Evolutionary conservation across 441 rosid genomes (phyloP).

Genomic region (Jatropha multifida): DNA sequence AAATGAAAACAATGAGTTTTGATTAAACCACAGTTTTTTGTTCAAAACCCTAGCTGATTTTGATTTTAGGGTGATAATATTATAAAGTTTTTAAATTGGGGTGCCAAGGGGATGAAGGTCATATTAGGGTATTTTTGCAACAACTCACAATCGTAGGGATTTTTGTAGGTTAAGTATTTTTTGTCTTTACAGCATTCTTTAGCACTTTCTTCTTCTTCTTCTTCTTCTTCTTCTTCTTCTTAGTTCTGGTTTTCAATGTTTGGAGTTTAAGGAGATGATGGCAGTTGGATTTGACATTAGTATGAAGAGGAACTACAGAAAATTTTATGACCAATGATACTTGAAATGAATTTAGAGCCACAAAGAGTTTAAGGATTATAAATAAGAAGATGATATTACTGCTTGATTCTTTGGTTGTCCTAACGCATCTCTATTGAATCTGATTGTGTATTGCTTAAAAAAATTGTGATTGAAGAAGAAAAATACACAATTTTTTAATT

Average conservation of each 20-base stretch:
- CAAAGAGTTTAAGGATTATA: conserved; percentile 14
- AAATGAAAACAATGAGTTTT: no score
- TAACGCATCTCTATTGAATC: no score
- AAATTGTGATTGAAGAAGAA: no score
- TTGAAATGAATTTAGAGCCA: conserved; percentile 26
- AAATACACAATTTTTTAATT: no score
- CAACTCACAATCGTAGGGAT: conserved; percentile 27
- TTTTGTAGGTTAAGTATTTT: conserved; percentile 50
- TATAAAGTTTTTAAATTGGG: no score
- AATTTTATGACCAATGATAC: conserved; percentile 24
- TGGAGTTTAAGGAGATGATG: conserved; percentile 9
- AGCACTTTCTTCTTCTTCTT: conserved; percentile 34
- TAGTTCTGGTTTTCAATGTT: conserved; percentile 43
- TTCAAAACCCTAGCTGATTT: no score
- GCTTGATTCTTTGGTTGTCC: conserved; percentile 8
- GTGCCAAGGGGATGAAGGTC: no score
- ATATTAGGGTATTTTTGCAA: no score
- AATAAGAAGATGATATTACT: conserved; percentile 12
- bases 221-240: conserved; percentile 25
- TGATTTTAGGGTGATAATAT: no score
- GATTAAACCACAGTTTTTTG: no score
- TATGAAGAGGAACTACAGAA: conserved; percentile 12
- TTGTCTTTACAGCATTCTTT: conserved; percentile 77
- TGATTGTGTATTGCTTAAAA: no score
- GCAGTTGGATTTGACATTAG: conserved; percentile 1